phyloP scores from a whole-genome alignment of 2,329 filamentous ascomycete genomes.

The Cordyceps cicadae region DNA sequence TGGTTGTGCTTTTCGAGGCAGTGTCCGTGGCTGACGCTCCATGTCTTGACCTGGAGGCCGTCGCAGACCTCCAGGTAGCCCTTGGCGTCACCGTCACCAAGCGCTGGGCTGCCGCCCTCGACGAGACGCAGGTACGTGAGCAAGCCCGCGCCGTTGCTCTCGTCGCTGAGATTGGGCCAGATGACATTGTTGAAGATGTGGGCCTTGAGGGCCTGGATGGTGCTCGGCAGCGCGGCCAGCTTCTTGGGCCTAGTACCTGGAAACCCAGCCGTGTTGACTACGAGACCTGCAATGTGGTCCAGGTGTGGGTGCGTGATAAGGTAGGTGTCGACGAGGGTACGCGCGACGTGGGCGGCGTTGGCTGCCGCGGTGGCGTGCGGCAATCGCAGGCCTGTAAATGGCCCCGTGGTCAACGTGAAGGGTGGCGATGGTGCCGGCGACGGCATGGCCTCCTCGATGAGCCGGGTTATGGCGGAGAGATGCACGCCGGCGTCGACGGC shows the following conservation, averaged over 20 bases:
- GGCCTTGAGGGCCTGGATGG: constrained; percentile 83
- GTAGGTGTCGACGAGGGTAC: constrained; percentile 74
- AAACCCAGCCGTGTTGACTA: constrained; percentile 85
- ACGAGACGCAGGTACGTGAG: constrained; percentile 83
- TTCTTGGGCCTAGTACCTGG: constrained; percentile 75
- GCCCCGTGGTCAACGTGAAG: constrained; percentile 55
- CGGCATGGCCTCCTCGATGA: constrained; percentile 54
- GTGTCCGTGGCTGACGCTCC: constrained; percentile 81
- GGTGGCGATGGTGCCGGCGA: constrained; percentile 28
- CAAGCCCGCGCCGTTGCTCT: constrained; percentile 87
- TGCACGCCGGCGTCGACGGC: constrained; percentile 94
- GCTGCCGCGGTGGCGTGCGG: constrained; percentile 58
- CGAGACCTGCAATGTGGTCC: constrained; percentile 85
- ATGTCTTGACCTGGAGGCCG: constrained; percentile 79
- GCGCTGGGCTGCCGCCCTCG: constrained; percentile 77
- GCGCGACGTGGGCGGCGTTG: constrained; percentile 74
- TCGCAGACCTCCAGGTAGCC: constrained; percentile 87
- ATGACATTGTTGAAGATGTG: constrained; percentile 98
- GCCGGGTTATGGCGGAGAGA: constrained; percentile 72
- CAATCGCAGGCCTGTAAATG: constrained; percentile 72
- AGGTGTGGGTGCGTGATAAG: constrained; percentile 96
- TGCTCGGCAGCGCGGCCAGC: constrained; percentile 75
- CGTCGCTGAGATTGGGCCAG: constrained; percentile 94
- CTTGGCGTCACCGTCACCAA: constrained; percentile 69
- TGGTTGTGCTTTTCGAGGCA: constrained; percentile 70